Conservation (phyloP, 495 filamentous ascomycete genomes). For the Tuber microsphaerosporum region DNA sequence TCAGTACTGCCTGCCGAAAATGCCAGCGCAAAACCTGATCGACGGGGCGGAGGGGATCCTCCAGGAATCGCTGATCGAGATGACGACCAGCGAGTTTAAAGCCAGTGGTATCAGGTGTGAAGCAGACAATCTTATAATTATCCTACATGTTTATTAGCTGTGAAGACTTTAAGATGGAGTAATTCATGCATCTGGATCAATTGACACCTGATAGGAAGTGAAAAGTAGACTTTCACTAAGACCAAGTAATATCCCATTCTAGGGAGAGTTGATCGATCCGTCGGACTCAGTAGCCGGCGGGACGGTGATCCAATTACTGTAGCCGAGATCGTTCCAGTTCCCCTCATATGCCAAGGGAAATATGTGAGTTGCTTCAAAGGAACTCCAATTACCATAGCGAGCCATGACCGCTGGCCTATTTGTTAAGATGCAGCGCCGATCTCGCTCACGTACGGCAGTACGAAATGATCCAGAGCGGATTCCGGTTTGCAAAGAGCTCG, state of each 20-base stretch:
- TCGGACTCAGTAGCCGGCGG: neutral
- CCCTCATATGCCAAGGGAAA: too few species aligned
- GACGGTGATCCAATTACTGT: too few species aligned
- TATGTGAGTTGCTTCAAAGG: too few species aligned
- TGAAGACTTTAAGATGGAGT: neutral
- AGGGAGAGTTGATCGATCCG: neutral
- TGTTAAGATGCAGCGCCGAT: too few species aligned
- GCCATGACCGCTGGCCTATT: too few species aligned
- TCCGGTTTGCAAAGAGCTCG: too few species aligned
- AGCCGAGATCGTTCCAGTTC: too few species aligned
- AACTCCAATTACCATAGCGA: too few species aligned
- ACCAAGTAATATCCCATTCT: neutral
- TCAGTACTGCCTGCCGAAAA: neutral
- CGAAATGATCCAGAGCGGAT: too few species aligned
- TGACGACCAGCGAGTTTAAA: conserved; percentile 39
- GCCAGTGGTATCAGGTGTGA: conserved; percentile 39
- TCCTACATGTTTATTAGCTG: conserved; percentile 13
- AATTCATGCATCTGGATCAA: neutral
- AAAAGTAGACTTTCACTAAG: neutral
- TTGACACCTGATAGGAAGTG: neutral
- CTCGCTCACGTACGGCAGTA: too few species aligned
- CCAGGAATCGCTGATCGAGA: conserved; percentile 43
- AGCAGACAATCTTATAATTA: conserved; percentile 13
- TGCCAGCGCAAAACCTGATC: conserved; percentile 4
- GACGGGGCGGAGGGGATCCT: conserved; percentile 42